These are phyloP conservation scores for Amaranthus palmeri DNA, from an alignment of 148 eudicot species.

Conservation along the genomic window DNA sequence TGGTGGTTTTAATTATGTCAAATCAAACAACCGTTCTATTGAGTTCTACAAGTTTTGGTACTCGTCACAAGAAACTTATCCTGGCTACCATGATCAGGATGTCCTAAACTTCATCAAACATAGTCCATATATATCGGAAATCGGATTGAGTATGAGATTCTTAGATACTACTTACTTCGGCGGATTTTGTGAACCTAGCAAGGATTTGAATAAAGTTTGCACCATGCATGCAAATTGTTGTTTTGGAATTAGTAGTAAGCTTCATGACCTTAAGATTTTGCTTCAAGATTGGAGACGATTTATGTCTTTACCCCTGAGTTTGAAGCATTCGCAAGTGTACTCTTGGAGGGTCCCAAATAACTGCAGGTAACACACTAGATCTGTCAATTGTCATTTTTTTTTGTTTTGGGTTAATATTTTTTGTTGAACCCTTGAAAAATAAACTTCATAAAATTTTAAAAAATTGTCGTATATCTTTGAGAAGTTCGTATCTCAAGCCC, in stretches of 20 bases:
- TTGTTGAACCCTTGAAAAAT: too few species aligned
- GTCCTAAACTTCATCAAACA: constrained; percentile 40
- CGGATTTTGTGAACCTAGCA: constrained; percentile 56
- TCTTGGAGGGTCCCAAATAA: constrained; percentile 45
- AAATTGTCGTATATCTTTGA: too few species aligned
- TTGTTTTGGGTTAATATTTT: too few species aligned
- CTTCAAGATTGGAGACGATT: constrained; percentile 54
- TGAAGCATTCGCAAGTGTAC: constrained; percentile 27
- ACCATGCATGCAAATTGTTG: constrained; percentile 69
- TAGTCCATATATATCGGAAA: constrained; percentile 31
- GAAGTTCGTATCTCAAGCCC: too few species aligned
- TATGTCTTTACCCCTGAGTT: constrained; percentile 35
- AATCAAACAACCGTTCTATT: constrained; percentile 43
- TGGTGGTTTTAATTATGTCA: constrained; percentile 56
- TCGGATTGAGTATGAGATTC: constrained; percentile 48
- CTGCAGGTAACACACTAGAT: constrained; percentile 32
- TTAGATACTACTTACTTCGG: constrained; percentile 53
- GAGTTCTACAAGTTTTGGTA: constrained; percentile 53
- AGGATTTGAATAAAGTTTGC: constrained; percentile 44
- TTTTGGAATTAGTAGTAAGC: constrained; percentile 39
- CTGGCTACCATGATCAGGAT: constrained; percentile 51
- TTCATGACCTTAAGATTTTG: constrained; percentile 48
- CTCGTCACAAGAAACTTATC: constrained; percentile 30
- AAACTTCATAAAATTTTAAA: too few species aligned
- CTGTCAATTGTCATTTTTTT: too few species aligned